Base-by-base conservation (phyloP, 108 stramenopile species). In the Conticribra weissflogii region DNA sequence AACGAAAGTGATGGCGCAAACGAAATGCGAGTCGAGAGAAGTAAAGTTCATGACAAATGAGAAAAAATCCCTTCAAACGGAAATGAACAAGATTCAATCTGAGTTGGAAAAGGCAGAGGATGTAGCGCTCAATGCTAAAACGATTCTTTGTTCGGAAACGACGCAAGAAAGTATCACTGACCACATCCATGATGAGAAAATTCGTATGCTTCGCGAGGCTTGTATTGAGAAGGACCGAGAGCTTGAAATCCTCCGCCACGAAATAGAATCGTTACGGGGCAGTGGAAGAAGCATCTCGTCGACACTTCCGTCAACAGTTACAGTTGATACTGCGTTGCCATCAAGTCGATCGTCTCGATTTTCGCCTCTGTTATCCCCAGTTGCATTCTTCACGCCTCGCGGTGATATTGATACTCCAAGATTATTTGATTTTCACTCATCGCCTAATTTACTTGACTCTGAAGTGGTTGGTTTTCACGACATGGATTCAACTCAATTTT, bases 1-100 rank as follows among this genome's bases (percentile, higher is more conserved):
- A 0, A 65, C 51, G 22, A 54, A 25, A 17, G 63, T 63, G 56
- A 60, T 81, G 56, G 31, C 73, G 24, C 63, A 74, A 62, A 75
- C 89, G 70, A 78, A 76, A 46, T 44, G 63, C 45, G 84, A 89
- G 51, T 34, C 63, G 3, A 67, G 63, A 52, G 33, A 44, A 54
- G 23, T 67, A 14, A 66, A 60, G 36, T 54, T 7, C n/a, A n/a
- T n/a, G n/a, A n/a, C n/a, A n/a, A n/a, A n/a, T n/a, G n/a, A n/a
- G n/a, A n/a, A n/a, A n/a, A n/a, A n/a, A n/a, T n/a, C n/a, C n/a
- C n/a, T n/a, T n/a, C n/a, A n/a, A n/a, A n/a, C n/a, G n/a, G n/a
- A n/a, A n/a, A n/a, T n/a, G n/a, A n/a, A n/a, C n/a, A n/a, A n/a
- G n/a, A n/a, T n/a, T n/a, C n/a, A n/a, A n/a, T n/a, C n/a, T n/a